Evolutionary conservation across 2,329 filamentous ascomycete species (phyloP), one percentile per base, ranked within the genome.

Genomic region (Aureobasidium namibiae): DNA sequence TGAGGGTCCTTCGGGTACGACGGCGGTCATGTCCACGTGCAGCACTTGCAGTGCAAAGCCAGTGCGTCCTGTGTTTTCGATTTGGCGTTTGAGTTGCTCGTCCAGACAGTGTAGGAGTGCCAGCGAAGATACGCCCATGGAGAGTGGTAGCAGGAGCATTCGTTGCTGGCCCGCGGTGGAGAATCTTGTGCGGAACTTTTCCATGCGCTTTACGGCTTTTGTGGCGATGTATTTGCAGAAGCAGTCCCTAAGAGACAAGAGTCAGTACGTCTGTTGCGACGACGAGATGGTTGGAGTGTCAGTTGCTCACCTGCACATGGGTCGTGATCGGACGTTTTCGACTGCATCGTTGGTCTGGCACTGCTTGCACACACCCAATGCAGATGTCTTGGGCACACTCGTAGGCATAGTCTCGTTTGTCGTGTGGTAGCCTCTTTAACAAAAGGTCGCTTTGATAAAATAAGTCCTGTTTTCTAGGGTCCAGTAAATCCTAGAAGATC

Each of bases 131-230:
- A 88, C 77, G 0, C 94, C 92, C 67, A 90, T 86, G 0, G 92
- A 96, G 1, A 96, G 76, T 6, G 91, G 90, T 21, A 96, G 76
- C 18, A 96, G 76, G 49, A 96, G 82, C 68, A 74, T 82, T 64
- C 74, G 76, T 60, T 75, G 74, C 54, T 74, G 68, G 44, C 74
- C 74, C 60, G 73, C 71, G 23, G 73, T 70, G 33, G 73, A 70
- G 63, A 79, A 72, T 38, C 75, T 74, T 24, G 52, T 50, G 23
- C 69, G 66, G 38, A 84, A 78, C 41, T 79, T 78, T 65, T 87
- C 84, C 76, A 88, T 82, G 49, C 91, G 88, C 73, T 92, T 92
- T 65, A 90, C 81, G 62, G 86, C 81, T 73, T 97, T 97, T 64
- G 83, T 85, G 61, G 82, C 78, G 59, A 95, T 80, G 76, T 91